A percentile compares a stretch with the other conserved stretches of the same genome.
phyloP scores from a whole-genome alignment of 441 rosid species.

The Caryocar brasiliense region DNA sequence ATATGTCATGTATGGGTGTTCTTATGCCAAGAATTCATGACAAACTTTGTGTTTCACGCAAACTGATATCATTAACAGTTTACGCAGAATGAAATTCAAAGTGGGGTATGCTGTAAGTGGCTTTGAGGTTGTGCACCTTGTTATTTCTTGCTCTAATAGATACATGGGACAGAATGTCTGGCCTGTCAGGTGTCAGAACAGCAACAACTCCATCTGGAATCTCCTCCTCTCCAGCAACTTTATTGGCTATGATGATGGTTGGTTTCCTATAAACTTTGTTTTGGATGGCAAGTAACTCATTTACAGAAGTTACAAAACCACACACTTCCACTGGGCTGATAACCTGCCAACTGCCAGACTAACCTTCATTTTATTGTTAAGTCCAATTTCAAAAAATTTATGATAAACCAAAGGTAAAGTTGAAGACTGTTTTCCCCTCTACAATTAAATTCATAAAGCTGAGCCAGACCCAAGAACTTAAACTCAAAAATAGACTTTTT shows the following conservation, averaged over 20 bases:
- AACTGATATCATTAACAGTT: background rate
- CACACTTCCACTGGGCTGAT: slow-evolving; percentile 69
- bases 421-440: background rate
- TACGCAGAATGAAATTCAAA: background rate
- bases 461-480: background rate
- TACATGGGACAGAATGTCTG: slow-evolving; percentile 76
- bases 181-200: slow-evolving; percentile 67
- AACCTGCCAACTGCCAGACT: slow-evolving; percentile 78
- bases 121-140: slow-evolving; percentile 33
- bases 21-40: background rate
- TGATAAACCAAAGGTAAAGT: background rate
- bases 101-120: background rate
- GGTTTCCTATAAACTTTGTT: slow-evolving; percentile 54
- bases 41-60: slow-evolving; percentile 7
- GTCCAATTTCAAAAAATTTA: background rate
- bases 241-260: slow-evolving; percentile 52
- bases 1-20: slow-evolving; percentile 4
- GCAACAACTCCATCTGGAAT: slow-evolving; percentile 76
- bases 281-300: slow-evolving; percentile 47
- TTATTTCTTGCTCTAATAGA: slow-evolving; percentile 77
- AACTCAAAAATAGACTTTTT: background rate
- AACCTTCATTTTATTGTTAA: too few relatives aligned
- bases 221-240: slow-evolving; percentile 79
- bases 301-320: slow-evolving; percentile 42
- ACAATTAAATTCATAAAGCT: background rate